Percentiles rank a stretch among this genome's conserved stretches.
phyloP scores from a whole-genome alignment of 2,329 filamentous ascomycete genomes.

The Colletotrichum spinosum region DNA sequence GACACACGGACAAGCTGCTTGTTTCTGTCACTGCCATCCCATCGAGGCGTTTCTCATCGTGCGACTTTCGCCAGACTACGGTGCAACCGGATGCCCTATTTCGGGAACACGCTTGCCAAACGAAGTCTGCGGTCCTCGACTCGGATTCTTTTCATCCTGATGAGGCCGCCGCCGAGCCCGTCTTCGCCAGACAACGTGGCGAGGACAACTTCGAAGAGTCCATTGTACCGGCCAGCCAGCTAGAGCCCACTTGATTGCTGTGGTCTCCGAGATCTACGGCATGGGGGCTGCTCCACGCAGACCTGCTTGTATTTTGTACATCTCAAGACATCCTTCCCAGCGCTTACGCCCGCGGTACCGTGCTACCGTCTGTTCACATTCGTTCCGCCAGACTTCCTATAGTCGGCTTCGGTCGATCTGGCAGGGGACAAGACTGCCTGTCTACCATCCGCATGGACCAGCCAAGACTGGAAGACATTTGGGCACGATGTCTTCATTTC shows the following conservation, averaged over 20 bases:
- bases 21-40: slow-evolving; percentile 24
- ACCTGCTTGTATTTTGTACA: not conserved
- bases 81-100: slow-evolving; percentile 25
- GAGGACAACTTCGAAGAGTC: slow-evolving; percentile 17
- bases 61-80: slow-evolving; percentile 8
- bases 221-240: slow-evolving; percentile 16
- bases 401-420: not conserved
- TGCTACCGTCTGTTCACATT: slow-evolving; percentile 9
- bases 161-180: not conserved
- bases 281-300: slow-evolving; percentile 25
- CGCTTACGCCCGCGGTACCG: slow-evolving; percentile 7
- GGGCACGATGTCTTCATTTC: slow-evolving; percentile 29
- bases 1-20: not conserved
- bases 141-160: too few relatives aligned
- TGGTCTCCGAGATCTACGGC: slow-evolving; percentile 32
- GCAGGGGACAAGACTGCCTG: slow-evolving; percentile 5
- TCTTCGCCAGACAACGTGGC: slow-evolving; percentile 22
- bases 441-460: slow-evolving; percentile 19
- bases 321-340: not conserved
- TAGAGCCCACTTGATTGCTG: slow-evolving; percentile 35
- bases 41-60: slow-evolving; percentile 12
- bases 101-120: slow-evolving; percentile 26
- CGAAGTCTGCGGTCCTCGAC: not conserved
- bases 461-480: slow-evolving; percentile 5
- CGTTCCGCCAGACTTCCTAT: slow-evolving; percentile 8